These are phyloP conservation scores for Solanum appendiculatum DNA, from an alignment of 257 asterid species.

Conservation along the genomic window DNA sequence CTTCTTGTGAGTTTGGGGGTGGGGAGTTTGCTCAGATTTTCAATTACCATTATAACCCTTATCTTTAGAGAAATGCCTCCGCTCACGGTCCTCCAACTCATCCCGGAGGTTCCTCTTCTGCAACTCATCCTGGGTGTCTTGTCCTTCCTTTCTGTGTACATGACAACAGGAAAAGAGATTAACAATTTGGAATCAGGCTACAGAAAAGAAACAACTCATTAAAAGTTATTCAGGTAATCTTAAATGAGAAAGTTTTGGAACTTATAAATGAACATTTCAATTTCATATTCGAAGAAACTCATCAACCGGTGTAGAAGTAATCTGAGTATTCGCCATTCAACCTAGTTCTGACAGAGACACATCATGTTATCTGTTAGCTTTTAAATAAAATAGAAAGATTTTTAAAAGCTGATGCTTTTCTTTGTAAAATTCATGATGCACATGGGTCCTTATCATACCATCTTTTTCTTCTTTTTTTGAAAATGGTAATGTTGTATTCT, in stretches of 20 bases:
- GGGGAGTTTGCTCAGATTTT: neutral
- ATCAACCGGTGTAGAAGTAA: neutral
- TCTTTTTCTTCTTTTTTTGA: too few relatives aligned
- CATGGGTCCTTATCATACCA: neutral
- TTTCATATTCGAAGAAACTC: neutral
- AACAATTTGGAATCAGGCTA: neutral
- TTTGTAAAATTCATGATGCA: neutral
- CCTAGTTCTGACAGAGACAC: neutral
- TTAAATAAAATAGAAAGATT: neutral
- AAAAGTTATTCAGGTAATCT: neutral
- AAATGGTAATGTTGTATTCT: too few relatives aligned
- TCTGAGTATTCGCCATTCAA: neutral
- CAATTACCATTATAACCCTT: constrained; percentile 15
- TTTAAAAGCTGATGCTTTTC: neutral
- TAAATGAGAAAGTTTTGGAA: neutral
- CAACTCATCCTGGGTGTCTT: constrained; percentile 79
- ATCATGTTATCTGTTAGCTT: neutral
- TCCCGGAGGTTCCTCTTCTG: constrained; percentile 70
- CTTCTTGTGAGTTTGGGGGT: neutral
- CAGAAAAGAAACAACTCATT: neutral
- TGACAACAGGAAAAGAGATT: neutral
- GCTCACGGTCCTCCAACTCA: constrained; percentile 78
- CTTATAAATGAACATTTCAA: neutral
- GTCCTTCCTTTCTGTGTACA: constrained; percentile 63
- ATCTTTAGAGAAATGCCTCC: constrained; percentile 78